Conservation (phyloP, 2,329 filamentous ascomycete species). For the Aureobasidium lini region DNA sequence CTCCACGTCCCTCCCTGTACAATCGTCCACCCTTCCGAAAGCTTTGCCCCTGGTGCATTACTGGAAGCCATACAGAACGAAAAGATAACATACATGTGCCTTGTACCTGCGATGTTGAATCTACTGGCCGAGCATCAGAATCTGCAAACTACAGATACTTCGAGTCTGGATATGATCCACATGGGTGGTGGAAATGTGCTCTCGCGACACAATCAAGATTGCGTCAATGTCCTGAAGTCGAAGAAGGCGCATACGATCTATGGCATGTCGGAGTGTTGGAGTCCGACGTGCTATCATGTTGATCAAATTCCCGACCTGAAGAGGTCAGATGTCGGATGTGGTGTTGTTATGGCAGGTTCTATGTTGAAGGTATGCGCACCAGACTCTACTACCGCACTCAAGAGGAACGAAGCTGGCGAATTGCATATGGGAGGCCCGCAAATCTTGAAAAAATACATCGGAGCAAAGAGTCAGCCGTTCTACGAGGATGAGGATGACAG, state of each 20-base stretch:
- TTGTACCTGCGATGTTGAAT: slow-evolving; percentile 29
- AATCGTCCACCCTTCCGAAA: slow-evolving; percentile 24
- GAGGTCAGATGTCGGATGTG: slow-evolving; percentile 34
- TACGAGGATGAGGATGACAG: slow-evolving; percentile 21
- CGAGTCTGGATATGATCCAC: slow-evolving; percentile 26
- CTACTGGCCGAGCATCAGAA: slow-evolving; percentile 26
- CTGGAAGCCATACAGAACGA: slow-evolving; percentile 28
- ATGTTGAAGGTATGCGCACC: slow-evolving; percentile 28
- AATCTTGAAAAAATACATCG: slow-evolving; percentile 25
- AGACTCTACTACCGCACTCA: slow-evolving; percentile 21
- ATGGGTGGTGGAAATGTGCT: slow-evolving; percentile 32
- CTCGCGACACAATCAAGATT: slow-evolving; percentile 24
- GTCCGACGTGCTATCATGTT: slow-evolving; percentile 34
- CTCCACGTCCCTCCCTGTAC: slow-evolving; percentile 23
- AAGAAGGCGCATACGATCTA: slow-evolving; percentile 28
- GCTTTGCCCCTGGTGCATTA: slow-evolving; percentile 27
- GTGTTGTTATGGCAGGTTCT: slow-evolving; percentile 35
- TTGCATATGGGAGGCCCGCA: slow-evolving; percentile 26
- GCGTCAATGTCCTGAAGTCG: slow-evolving; percentile 23
- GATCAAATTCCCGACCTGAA: slow-evolving; percentile 25
- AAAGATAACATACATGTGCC: slow-evolving; percentile 26
- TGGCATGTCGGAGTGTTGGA: slow-evolving; percentile 42
- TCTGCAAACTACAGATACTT: slow-evolving; percentile 23
- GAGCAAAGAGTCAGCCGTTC: slow-evolving; percentile 21
- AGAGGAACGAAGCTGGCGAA: slow-evolving; percentile 25